Conservation (phyloP, 2,329 filamentous ascomycete genomes). For the Aureobasidium leucospermi region DNA sequence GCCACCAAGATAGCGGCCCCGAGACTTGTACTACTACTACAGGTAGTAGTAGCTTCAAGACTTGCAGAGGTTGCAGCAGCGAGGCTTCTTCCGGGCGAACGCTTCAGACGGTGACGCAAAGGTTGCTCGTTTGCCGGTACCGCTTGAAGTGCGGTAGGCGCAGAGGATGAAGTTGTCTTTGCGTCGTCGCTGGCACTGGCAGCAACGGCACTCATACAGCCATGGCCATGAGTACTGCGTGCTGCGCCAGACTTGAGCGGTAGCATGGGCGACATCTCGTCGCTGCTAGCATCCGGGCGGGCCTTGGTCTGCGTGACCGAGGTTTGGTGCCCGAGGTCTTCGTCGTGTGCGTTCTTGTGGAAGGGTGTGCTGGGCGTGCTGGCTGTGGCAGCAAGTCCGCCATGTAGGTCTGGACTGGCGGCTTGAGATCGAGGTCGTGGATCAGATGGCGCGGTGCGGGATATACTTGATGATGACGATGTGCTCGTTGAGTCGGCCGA, state of each 20-base stretch:
- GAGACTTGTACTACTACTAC: background rate
- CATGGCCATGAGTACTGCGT: background rate
- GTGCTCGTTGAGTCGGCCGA: slow-evolving; percentile 3
- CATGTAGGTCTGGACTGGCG: background rate
- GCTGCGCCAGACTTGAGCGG: background rate
- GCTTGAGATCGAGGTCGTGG: background rate
- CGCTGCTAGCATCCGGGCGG: background rate
- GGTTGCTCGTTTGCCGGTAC: background rate
- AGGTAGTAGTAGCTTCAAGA: background rate
- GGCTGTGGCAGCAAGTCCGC: background rate
- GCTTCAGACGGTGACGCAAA: background rate
- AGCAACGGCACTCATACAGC: background rate
- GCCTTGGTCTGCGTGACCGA: background rate
- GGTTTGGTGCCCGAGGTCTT: background rate
- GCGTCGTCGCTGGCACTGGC: background rate
- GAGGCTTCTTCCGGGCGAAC: background rate
- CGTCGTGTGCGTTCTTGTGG: background rate
- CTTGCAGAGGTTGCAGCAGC: background rate
- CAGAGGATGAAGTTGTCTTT: too few species aligned
- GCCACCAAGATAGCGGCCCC: background rate
- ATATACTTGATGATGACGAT: background rate
- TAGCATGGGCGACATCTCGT: background rate
- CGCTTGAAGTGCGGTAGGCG: background rate
- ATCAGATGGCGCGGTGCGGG: background rate
- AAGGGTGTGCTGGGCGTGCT: background rate